phyloP scores from a whole-genome alignment of 2,329 filamentous ascomycete genomes.

The Exserohilum turcica region DNA sequence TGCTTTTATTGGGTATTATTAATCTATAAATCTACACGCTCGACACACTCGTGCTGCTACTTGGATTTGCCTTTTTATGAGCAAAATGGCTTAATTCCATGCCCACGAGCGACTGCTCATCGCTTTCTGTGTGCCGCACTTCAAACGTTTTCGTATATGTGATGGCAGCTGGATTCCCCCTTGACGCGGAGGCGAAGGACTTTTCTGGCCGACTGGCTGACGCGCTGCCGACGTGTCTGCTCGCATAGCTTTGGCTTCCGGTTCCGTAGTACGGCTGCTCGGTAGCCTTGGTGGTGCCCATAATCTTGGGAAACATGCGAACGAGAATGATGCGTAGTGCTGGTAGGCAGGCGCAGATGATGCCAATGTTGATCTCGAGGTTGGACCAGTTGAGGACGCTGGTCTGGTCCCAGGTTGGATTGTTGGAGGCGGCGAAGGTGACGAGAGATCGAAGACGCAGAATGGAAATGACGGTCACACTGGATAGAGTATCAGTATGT shows the following conservation, averaged over 20 bases:
- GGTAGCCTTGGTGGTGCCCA: slow-evolving; percentile 40
- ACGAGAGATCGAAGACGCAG: slow-evolving; percentile 53
- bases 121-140: slow-evolving; percentile 16
- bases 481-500: not conserved
- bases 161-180: slow-evolving; percentile 10
- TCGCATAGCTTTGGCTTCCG: slow-evolving; percentile 25
- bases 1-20: slow-evolving; percentile 2
- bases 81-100: slow-evolving; percentile 10
- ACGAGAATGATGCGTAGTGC: slow-evolving; percentile 48
- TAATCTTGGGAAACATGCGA: slow-evolving; percentile 44
- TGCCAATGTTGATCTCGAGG: slow-evolving; percentile 52
- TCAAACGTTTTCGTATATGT: slow-evolving; percentile 23
- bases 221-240: slow-evolving; percentile 26
- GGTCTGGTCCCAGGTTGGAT: slow-evolving; percentile 51
- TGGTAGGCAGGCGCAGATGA: slow-evolving; percentile 55
- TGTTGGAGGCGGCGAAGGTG: slow-evolving; percentile 49
- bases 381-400: slow-evolving; percentile 50
- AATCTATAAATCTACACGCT: slow-evolving; percentile 15
- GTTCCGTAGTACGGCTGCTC: slow-evolving; percentile 20
- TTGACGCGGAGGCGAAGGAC: not conserved
- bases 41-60: slow-evolving; percentile 16
- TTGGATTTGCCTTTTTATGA: slow-evolving; percentile 1
- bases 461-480: slow-evolving; percentile 52
- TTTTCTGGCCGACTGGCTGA: slow-evolving; percentile 7
- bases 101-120: slow-evolving; percentile 17